Conservation (phyloP, 1,284 basidiomycete species). For the Apiotrichum siamense region DNA sequence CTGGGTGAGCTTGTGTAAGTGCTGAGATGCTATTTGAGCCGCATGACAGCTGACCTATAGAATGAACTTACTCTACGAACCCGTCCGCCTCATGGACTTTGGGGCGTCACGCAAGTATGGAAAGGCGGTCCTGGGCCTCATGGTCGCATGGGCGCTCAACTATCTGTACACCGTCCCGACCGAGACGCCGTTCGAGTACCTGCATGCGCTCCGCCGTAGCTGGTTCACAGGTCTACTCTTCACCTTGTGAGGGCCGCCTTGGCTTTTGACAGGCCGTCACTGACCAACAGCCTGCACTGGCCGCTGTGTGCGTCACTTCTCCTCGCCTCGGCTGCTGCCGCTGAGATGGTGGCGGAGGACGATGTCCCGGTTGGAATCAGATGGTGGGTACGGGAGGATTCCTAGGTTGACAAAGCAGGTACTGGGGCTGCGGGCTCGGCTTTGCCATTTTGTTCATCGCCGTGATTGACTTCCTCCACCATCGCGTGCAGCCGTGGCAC, state of each 20-base stretch:
- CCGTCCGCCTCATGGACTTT: slow-evolving; percentile 7
- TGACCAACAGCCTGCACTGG: slow-evolving; percentile 35
- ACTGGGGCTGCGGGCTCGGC: slow-evolving; percentile 46
- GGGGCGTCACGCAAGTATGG: slow-evolving; percentile 37
- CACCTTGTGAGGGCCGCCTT: slow-evolving; percentile 25
- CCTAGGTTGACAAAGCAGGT: slow-evolving; percentile 19
- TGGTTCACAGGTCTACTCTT: slow-evolving; percentile 45
- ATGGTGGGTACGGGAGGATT: not conserved
- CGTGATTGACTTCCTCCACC: slow-evolving; percentile 41
- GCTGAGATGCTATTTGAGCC: too few relatives aligned
- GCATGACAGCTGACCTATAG: not conserved
- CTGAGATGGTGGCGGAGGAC: slow-evolving; percentile 20
- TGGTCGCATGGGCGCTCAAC: slow-evolving; percentile 48
- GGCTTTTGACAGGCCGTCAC: not conserved
- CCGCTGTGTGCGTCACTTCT: slow-evolving; percentile 45
- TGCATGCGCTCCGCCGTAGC: slow-evolving; percentile 46
- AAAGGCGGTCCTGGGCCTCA: slow-evolving; percentile 42
- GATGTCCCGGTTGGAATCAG: not conserved
- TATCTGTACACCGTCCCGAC: slow-evolving; percentile 32
- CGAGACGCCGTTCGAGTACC: slow-evolving; percentile 19
- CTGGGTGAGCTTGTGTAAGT: slow-evolving; percentile 1
- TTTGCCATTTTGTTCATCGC: slow-evolving; percentile 39
- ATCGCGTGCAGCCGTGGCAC: slow-evolving; percentile 21
- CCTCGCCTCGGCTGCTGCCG: slow-evolving; percentile 43
- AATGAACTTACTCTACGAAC: slow-evolving; percentile 14